Evolutionary conservation across 441 rosid species (phyloP).

Genomic region (Manihot esculenta): DNA sequence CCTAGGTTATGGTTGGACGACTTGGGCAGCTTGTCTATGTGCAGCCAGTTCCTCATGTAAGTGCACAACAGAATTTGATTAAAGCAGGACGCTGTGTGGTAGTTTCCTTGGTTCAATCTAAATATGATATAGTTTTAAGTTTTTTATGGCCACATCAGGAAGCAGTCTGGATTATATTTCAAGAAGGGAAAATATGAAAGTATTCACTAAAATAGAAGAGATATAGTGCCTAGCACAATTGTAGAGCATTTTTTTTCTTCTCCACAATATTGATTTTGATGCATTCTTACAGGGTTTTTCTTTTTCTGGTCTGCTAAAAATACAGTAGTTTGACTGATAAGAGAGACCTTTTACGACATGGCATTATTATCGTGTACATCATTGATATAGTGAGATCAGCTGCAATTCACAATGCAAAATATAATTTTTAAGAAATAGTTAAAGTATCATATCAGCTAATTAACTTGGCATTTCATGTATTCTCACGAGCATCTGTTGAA

Average conservation of each 20-base stretch:
- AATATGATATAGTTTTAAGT: neutral
- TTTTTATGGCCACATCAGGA: neutral
- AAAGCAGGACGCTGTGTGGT: slow-evolving; percentile 16
- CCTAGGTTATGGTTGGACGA: slow-evolving; percentile 69
- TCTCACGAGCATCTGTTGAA: neutral
- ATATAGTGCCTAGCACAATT: neutral
- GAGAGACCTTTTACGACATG: neutral
- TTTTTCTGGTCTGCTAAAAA: neutral
- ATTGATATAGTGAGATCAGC: neutral
- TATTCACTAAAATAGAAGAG: neutral
- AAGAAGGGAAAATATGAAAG: neutral
- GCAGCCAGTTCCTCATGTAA: slow-evolving; percentile 79
- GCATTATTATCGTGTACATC: neutral
- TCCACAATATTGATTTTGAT: neutral
- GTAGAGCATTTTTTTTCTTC: neutral
- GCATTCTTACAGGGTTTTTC: neutral
- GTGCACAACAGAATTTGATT: slow-evolving; percentile 16
- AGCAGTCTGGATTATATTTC: neutral
- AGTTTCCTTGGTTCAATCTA: slow-evolving; percentile 5
- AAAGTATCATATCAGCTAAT: neutral
- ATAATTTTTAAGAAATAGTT: neutral
- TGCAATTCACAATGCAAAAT: neutral
- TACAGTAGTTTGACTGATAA: neutral
- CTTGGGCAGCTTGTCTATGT: slow-evolving; percentile 61
- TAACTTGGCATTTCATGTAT: neutral